Evolutionary conservation across 73 alveolate genomes (phyloP).

Genomic region (Paramecium tetraurelia): DNA sequence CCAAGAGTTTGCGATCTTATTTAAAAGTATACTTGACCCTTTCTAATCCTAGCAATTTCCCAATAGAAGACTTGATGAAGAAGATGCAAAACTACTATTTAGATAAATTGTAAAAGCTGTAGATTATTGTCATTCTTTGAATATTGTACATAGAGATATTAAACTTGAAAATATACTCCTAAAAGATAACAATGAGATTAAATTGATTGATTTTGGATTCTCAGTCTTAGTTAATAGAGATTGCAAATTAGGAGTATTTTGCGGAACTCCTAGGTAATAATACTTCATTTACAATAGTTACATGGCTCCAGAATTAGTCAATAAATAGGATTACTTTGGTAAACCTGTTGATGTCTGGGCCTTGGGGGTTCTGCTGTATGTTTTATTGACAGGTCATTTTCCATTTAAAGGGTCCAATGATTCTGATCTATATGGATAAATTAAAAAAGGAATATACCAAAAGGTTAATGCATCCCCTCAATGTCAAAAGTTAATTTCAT

Average conservation of each 20-base stretch:
- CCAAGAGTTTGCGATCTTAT: constrained; percentile 78
- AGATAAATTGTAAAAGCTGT: constrained; percentile 63
- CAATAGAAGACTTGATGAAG: constrained; percentile 51
- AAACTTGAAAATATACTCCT: constrained; percentile 65
- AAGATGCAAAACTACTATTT: constrained; percentile 63
- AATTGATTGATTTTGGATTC: constrained; percentile 68
- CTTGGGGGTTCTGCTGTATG: constrained; percentile 68
- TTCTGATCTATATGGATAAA: constrained; percentile 65
- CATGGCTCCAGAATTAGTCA: constrained; percentile 81
- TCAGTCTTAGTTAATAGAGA: constrained; percentile 52
- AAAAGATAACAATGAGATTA: constrained; percentile 50
- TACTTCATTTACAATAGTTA: constrained; percentile 10
- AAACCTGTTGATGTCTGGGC: constrained; percentile 82
- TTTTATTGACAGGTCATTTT: constrained; percentile 65
- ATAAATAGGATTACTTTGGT: constrained; percentile 69
- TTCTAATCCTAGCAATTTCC: constrained; percentile 49
- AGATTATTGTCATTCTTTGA: constrained; percentile 37
- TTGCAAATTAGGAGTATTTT: constrained; percentile 55
- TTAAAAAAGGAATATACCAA: constrained; percentile 65
- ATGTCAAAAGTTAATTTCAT: not conserved
- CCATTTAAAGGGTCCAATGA: constrained; percentile 65
- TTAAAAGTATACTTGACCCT: constrained; percentile 57
- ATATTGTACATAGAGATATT: constrained; percentile 64
- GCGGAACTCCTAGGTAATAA: constrained; percentile 73
- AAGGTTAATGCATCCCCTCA: not conserved